Evolutionary conservation across 2,329 filamentous ascomycete genomes (phyloP).

Genomic region (Claviceps quebecensis): DNA sequence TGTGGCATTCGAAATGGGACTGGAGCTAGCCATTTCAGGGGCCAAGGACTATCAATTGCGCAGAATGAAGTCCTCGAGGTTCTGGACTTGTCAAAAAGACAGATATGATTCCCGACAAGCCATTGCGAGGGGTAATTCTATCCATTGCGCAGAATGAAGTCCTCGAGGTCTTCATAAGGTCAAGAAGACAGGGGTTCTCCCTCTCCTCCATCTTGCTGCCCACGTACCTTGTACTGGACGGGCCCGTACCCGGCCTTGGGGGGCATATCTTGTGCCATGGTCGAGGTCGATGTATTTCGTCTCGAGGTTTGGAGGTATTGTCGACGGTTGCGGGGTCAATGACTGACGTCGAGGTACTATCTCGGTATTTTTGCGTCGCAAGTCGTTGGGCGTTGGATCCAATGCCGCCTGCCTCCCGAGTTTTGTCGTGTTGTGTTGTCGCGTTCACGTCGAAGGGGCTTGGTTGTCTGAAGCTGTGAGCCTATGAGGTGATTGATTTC

Average conservation of each 20-base stretch:
- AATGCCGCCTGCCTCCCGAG: slow-evolving; percentile 2
- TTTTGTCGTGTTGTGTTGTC: background rate
- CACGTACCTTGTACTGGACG: slow-evolving; percentile 85
- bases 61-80: background rate
- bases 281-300: slow-evolving; percentile 30
- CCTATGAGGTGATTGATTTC: slow-evolving; percentile 2
- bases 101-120: too few relatives aligned
- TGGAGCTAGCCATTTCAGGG: background rate
- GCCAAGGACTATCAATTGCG: background rate
- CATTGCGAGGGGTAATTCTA: background rate
- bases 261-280: slow-evolving; percentile 96
- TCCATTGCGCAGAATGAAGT: background rate
- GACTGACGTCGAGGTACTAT: background rate
- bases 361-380: background rate
- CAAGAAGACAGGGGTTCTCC: too few relatives aligned
- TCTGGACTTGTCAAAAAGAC: too few relatives aligned
- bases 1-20: too few relatives aligned
- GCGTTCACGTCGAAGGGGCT: background rate
- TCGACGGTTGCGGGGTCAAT: background rate
- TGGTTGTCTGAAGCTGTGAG: background rate
- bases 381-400: background rate
- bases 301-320: background rate
- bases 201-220: background rate
- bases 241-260: slow-evolving; percentile 86
- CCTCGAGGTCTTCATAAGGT: too few relatives aligned